Evolutionary conservation across 2,329 filamentous ascomycete genomes (phyloP), one percentile per base, ranked within the genome.

Genomic region (Bipolaris gigantea): DNA sequence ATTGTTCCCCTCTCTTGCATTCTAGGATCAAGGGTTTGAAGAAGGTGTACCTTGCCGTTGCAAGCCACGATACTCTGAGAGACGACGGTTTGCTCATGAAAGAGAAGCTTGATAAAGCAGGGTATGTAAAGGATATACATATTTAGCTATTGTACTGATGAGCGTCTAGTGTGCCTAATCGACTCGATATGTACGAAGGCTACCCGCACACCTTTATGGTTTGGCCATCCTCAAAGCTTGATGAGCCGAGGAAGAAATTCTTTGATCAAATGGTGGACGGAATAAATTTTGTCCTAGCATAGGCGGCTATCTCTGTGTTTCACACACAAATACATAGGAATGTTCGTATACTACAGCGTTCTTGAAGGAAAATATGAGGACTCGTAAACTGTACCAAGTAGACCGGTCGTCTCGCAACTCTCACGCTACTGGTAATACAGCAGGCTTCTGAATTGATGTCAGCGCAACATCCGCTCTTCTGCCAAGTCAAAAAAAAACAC

Each of bases 131-230:
- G 30, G 13, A 5, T n/a, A 1, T 13, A 8, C 13, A n/a, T 11
- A 0, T 11, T 21, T n/a, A 5, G 15, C 13, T 9, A 3, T 10
- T 19, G 16, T 48, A 36, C 59, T 70, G 34, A 71, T n/a, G 18
- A 5, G n/a, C 1, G 1, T 34, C 1, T 27, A 73, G 73, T 30
- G 70, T 73, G 1, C 49, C 65, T 10, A 67, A 61, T 30, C 61
- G 59, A 33, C 59, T 69, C 30, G 70, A 74, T 43, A 66, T 70
- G 19, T 75, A 72, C 48, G 55, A 65, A 42, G 72, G 71, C 23
- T 74, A 75, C 54, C 72, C 73, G 5, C 73, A 75, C 38, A 73
- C 66, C 36, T 70, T 71, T 46, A 74, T 71, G 65, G 64, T 56
- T n/a, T 75, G 66, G 60, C 72, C 72, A 10, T 72, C 73, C 7